Evolutionary conservation across 208 protist genomes (phyloP).

Genomic region (Acanthamoeba royreba): DNA sequence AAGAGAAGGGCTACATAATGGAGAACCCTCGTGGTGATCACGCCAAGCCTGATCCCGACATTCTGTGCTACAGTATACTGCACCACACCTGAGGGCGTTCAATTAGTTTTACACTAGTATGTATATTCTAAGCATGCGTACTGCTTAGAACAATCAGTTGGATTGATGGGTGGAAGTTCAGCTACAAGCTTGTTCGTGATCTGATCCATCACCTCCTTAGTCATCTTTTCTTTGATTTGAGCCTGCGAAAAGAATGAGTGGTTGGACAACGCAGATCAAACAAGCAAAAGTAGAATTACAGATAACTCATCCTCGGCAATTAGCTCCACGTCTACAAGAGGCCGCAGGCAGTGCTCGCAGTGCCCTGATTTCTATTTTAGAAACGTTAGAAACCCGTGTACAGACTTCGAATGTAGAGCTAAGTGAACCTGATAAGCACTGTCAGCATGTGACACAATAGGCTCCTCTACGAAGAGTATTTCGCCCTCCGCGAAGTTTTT

Average conservation of each 20-base stretch:
- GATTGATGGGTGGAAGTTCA: neutral
- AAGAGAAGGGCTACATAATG: neutral
- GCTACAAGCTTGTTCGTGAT: neutral
- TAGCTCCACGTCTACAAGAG: neutral
- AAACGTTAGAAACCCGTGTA: neutral
- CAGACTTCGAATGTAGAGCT: neutral
- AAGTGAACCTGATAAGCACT: neutral
- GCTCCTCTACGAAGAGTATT: conserved; percentile 25
- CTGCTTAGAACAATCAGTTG: neutral
- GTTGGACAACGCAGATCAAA: neutral
- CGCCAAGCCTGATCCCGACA: conserved; percentile 1
- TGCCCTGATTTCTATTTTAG: neutral
- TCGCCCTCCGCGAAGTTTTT: conserved; percentile 1
- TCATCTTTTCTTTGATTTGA: neutral
- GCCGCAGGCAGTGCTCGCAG: conserved; percentile 25
- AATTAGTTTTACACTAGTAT: neutral
- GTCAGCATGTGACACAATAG: neutral
- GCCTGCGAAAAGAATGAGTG: neutral
- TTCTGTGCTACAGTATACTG: neutral
- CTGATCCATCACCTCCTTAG: neutral
- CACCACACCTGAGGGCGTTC: neutral
- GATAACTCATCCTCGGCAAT: neutral
- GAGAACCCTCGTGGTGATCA: conserved; percentile 20
- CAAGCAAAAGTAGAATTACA: neutral
- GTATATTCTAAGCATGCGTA: neutral